Evolutionary conservation across 768 basidiomycete genomes (phyloP).

Genomic region (Tricholoma flavovirens): DNA sequence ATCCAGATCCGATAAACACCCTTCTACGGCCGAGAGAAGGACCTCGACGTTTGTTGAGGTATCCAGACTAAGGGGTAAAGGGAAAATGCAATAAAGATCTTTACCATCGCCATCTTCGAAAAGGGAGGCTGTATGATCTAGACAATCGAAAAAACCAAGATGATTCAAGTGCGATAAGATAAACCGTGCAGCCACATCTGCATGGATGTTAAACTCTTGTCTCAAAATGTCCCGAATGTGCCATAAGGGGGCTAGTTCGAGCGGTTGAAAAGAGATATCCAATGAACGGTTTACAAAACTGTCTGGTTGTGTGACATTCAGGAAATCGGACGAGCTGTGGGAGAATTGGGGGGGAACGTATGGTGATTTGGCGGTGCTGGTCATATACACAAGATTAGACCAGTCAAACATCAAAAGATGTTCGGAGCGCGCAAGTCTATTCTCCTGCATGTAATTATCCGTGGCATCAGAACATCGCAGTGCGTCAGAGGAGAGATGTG

Average conservation of each 20-base stretch:
- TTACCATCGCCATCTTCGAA: constrained; percentile 31
- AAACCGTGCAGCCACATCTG: constrained; percentile 45
- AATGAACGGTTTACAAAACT: constrained; percentile 12
- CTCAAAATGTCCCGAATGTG: constrained; percentile 58
- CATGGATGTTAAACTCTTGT: constrained; percentile 50
- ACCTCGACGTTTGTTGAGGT: constrained; percentile 67
- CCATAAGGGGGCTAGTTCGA: constrained; percentile 51
- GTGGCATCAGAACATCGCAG: constrained; percentile 40
- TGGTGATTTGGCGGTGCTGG: constrained; percentile 50
- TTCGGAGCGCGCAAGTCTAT: constrained; percentile 30
- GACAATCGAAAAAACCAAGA: constrained; percentile 53
- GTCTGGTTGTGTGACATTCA: constrained; percentile 37
- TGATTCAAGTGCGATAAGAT: constrained; percentile 57
- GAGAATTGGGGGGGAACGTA: constrained; percentile 19
- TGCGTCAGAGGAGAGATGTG: constrained; percentile 37
- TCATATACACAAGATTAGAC: constrained; percentile 57
- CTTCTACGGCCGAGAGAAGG: constrained; percentile 65
- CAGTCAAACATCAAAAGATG: constrained; percentile 61
- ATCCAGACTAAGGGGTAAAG: constrained; percentile 67
- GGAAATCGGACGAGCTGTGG: constrained; percentile 33
- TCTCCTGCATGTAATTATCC: constrained; percentile 51
- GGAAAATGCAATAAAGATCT: constrained; percentile 49
- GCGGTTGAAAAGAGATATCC: constrained; percentile 35
- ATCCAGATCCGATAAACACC: constrained; percentile 64
- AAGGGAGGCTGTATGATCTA: constrained; percentile 30